phyloP scores from a whole-genome alignment of 2,329 filamentous ascomycete genomes.

The Diaporthe australafricana region DNA sequence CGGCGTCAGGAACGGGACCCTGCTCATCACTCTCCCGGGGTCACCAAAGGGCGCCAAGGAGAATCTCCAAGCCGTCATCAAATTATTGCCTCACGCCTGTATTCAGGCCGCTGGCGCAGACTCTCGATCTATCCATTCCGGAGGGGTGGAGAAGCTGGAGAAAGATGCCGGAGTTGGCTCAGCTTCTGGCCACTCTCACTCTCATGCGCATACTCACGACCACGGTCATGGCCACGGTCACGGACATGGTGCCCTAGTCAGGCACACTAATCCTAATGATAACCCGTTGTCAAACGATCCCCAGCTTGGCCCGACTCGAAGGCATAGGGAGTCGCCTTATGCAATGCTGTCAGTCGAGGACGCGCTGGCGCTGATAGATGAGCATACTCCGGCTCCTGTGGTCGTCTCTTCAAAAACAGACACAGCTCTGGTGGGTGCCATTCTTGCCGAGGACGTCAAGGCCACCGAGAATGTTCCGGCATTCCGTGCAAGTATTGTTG shows the following conservation, averaged over 20 bases:
- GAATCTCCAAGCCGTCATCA: slow-evolving; percentile 89
- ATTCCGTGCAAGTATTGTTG: slow-evolving; percentile 95
- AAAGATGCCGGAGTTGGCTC: slow-evolving; percentile 76
- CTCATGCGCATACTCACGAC: slow-evolving; percentile 45
- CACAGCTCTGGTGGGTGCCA: slow-evolving; percentile 75
- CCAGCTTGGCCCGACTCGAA: slow-evolving; percentile 70
- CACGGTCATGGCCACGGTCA: slow-evolving; percentile 71
- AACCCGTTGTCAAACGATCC: slow-evolving; percentile 71
- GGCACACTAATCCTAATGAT: slow-evolving; percentile 77
- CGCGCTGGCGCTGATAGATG: slow-evolving; percentile 78
- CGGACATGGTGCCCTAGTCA: slow-evolving; percentile 72
- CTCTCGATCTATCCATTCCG: slow-evolving; percentile 82
- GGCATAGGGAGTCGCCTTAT: slow-evolving; percentile 89
- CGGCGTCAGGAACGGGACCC: slow-evolving; percentile 81
- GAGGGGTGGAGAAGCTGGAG: slow-evolving; percentile 87
- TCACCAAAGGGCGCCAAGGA: slow-evolving; percentile 96
- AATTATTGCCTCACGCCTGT: slow-evolving; percentile 95
- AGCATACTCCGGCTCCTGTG: slow-evolving; percentile 75
- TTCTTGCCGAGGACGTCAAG: slow-evolving; percentile 85
- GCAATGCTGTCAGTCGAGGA: slow-evolving; percentile 90
- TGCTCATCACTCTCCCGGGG: slow-evolving; percentile 91
- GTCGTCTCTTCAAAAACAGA: slow-evolving; percentile 71
- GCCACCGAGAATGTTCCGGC: slow-evolving; percentile 89
- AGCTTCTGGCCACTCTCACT: slow-evolving; percentile 42
- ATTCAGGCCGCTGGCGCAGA: slow-evolving; percentile 85